Evolutionary conservation across 169 alveolate species (phyloP).

Genomic region (Plasmodium knowlesi): DNA sequence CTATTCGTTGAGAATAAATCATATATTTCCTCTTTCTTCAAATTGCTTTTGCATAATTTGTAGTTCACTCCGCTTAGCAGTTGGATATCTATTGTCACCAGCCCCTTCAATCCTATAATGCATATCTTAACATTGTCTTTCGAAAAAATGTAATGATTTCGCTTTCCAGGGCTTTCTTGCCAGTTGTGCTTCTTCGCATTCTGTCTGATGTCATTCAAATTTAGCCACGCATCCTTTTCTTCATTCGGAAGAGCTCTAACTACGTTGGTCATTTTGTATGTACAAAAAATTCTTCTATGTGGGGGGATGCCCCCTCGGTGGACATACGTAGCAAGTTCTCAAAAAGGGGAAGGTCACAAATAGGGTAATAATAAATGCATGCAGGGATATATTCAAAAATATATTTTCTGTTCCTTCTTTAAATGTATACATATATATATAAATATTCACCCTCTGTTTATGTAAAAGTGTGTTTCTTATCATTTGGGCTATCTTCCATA

Average conservation of each 20-base stretch:
- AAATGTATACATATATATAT: not conserved
- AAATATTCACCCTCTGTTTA: not conserved
- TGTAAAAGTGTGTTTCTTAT: not conserved
- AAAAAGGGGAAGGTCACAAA: not conserved
- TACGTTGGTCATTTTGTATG: constrained; percentile 10
- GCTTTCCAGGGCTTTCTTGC: constrained; percentile 16
- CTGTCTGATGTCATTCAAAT: constrained; percentile 26
- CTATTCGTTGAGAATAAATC: constrained; percentile 1
- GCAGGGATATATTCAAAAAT: not conserved
- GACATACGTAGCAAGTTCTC: not conserved
- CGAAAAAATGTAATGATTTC: constrained; percentile 16
- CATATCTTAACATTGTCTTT: constrained; percentile 46
- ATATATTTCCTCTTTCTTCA: constrained; percentile 27
- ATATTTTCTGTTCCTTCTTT: not conserved
- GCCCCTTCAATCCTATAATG: constrained; percentile 47
- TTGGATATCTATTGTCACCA: constrained; percentile 28
- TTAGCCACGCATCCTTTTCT: constrained; percentile 18
- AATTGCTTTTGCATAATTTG: constrained; percentile 46
- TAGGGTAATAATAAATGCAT: not conserved
- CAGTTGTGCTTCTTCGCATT: constrained; percentile 39
- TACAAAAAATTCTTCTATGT: not conserved
- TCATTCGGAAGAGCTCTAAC: not conserved
- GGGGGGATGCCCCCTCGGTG: not conserved
- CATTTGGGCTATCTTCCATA: not conserved
- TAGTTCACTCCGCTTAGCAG: constrained; percentile 31